These are phyloP conservation scores for Botryobasidium botryosum DNA, from an alignment of 768 basidiomycete species.

Conservation along the genomic window DNA sequence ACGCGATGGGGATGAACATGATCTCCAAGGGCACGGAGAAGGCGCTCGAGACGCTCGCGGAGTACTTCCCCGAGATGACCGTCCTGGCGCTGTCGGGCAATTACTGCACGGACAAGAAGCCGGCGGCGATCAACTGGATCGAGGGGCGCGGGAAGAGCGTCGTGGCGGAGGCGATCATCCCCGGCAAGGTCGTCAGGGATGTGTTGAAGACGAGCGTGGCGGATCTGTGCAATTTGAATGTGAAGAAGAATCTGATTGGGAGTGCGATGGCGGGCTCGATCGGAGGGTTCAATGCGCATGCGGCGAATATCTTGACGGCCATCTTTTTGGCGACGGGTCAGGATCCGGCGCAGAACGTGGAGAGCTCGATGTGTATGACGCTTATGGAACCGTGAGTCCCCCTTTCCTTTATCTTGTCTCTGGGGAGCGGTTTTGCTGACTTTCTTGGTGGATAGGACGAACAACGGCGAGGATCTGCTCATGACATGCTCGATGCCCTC, in stretches of 20 bases:
- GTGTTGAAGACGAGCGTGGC: slow-evolving; percentile 94
- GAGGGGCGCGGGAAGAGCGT: slow-evolving; percentile 97
- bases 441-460: slow-evolving; percentile 36
- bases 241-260: slow-evolving; percentile 94
- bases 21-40: slow-evolving; percentile 96
- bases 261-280: slow-evolving; percentile 97
- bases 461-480: slow-evolving; percentile 77
- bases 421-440: slow-evolving; percentile 4
- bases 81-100: slow-evolving; percentile 88
- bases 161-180: slow-evolving; percentile 86
- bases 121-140: slow-evolving; percentile 99
- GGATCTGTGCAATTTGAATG: slow-evolving; percentile 75
- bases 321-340: slow-evolving; percentile 93
- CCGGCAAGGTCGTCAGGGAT: slow-evolving; percentile 70
- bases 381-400: slow-evolving; percentile 88
- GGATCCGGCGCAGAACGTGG: slow-evolving; percentile 98
- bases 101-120: slow-evolving; percentile 99
- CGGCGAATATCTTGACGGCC: slow-evolving; percentile 92
- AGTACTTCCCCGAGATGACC: slow-evolving; percentile 78
- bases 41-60: slow-evolving; percentile 64
- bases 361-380: slow-evolving; percentile 96
- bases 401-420: neutral
- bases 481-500: slow-evolving; percentile 97
- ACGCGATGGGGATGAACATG: slow-evolving; percentile 99
- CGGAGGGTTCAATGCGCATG: slow-evolving; percentile 97